Evolutionary conservation across 805 yeast genomes (phyloP).

Genomic region (Candida ovalis): DNA sequence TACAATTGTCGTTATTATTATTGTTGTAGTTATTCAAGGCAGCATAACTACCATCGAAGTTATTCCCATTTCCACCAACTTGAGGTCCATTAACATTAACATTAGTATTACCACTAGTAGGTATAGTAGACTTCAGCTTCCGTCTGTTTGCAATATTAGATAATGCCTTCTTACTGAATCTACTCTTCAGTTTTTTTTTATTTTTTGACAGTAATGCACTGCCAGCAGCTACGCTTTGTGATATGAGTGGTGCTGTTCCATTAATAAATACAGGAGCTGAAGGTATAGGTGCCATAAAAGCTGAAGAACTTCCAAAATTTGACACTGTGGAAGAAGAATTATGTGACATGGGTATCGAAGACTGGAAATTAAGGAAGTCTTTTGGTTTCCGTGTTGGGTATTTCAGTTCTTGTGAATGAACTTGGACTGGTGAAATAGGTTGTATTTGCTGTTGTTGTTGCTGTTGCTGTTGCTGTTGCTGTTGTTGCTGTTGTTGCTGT

Average conservation of each 20-base stretch:
- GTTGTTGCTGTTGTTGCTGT: not conserved
- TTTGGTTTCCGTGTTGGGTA: conserved; percentile 1
- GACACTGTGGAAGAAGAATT: not conserved
- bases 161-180: conserved; percentile 3
- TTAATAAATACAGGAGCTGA: not conserved
- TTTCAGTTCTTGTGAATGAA: not conserved
- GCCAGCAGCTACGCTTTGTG: not conserved
- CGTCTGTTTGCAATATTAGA: not conserved
- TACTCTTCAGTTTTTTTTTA: conserved; percentile 2
- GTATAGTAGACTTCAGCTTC: not conserved
- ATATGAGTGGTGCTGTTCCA: not conserved
- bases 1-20: too few species aligned
- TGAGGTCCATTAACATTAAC: too few species aligned
- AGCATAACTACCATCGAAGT: too few species aligned
- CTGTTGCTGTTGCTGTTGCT: not conserved
- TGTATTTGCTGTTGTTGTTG: not conserved
- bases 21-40: too few species aligned
- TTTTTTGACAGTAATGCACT: not conserved
- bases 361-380: not conserved
- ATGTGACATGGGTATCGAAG: not conserved
- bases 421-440: not conserved
- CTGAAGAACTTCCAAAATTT: not conserved
- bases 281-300: not conserved
- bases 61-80: too few species aligned
- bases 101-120: not conserved